A percentile compares a stretch with the other conserved stretches of the same genome.
Evolutionary conservation across 73 alveolate genomes (phyloP).

Genomic region (Tetrahymena borealis): DNA sequence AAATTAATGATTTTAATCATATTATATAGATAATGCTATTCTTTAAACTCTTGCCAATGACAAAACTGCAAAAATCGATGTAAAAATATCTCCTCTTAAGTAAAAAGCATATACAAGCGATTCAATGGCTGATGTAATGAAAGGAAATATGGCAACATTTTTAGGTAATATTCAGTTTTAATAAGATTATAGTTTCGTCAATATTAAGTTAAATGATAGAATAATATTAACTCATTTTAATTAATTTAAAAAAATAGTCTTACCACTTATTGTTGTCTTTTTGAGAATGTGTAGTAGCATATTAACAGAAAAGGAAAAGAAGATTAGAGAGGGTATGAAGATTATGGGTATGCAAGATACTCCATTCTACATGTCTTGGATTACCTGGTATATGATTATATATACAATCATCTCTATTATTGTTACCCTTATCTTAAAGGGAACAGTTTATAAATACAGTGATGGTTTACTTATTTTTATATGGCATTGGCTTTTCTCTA

Average conservation of each 20-base stretch:
- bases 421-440: constrained; percentile 52
- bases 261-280: constrained; percentile 31
- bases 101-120: not conserved
- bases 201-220: not conserved
- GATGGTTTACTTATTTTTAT: constrained; percentile 62
- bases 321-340: constrained; percentile 96
- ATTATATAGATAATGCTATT: not conserved
- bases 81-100: not conserved
- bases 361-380: constrained; percentile 88
- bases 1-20: not conserved
- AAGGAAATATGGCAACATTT: not conserved
- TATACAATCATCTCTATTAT: constrained; percentile 65
- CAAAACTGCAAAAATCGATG: not conserved
- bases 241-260: not conserved
- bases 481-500: constrained; percentile 64
- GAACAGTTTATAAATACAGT: constrained; percentile 15
- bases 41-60: not conserved
- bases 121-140: not conserved
- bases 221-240: not conserved
- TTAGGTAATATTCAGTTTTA: constrained; percentile 7
- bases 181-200: too few species aligned
- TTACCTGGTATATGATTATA: constrained; percentile 66
- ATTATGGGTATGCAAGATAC: constrained; percentile 95
- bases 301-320: constrained; percentile 80
- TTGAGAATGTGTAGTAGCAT: constrained; percentile 38